These are phyloP conservation scores for Termitomyces sp. DNA, from an alignment of 768 basidiomycete genomes.

Conservation along the genomic window DNA sequence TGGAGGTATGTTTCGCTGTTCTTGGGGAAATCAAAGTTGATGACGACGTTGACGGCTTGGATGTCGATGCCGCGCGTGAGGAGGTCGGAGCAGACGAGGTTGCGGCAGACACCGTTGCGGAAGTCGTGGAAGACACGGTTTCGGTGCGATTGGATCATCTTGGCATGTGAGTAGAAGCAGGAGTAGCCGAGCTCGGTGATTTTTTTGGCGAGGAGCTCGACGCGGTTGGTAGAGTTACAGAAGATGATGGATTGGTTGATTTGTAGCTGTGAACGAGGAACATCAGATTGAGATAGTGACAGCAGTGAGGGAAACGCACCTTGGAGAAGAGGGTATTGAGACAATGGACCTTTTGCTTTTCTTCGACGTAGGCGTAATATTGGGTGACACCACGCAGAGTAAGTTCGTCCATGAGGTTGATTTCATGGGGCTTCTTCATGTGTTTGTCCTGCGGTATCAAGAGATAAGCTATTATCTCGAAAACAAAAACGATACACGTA, in stretches of 20 bases:
- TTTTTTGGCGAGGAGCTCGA: slow-evolving; percentile 98
- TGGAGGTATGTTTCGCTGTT: slow-evolving; percentile 99
- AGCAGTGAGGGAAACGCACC: slow-evolving; percentile 40
- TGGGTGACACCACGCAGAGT: slow-evolving; percentile 98
- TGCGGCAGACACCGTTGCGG: slow-evolving; percentile 96
- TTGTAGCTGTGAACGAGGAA: slow-evolving; percentile 69
- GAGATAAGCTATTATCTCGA: slow-evolving; percentile 8
- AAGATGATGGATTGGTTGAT: slow-evolving; percentile 99
- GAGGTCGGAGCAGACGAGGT: slow-evolving; percentile 96
- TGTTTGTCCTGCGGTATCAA: slow-evolving; percentile 73
- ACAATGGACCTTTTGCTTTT: slow-evolving; percentile 99
- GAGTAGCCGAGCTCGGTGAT: slow-evolving; percentile 99
- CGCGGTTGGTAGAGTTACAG: slow-evolving; percentile 99
- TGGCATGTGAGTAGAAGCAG: slow-evolving; percentile 99
- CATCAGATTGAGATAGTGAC: background rate
- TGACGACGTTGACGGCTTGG: slow-evolving; percentile 99
- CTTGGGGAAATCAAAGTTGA: slow-evolving; percentile 99
- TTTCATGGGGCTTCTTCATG: slow-evolving; percentile 94
- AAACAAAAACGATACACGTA: slow-evolving; percentile 25
- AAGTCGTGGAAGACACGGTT: slow-evolving; percentile 99
- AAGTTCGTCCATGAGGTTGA: slow-evolving; percentile 99
- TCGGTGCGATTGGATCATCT: slow-evolving; percentile 98
- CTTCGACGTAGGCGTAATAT: slow-evolving; percentile 99
- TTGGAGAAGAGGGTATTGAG: slow-evolving; percentile 99
- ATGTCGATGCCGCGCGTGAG: slow-evolving; percentile 99